These are phyloP conservation scores for Aspergillus thermomutatus DNA, from an alignment of 2,329 filamentous ascomycete genomes.

Conservation along the genomic window DNA sequence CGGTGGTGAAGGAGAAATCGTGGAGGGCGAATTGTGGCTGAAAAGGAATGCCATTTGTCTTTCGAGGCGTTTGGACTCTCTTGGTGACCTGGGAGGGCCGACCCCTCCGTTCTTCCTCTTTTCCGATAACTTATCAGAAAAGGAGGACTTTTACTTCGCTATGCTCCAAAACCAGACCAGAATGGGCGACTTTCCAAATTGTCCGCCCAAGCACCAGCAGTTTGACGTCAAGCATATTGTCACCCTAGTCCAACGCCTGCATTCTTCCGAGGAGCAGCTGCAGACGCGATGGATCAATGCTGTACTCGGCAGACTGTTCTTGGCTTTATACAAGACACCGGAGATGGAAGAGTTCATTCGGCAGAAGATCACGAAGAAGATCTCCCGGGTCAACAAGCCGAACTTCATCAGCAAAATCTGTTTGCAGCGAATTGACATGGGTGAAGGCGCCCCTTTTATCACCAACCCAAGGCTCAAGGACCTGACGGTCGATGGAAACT, in stretches of 20 bases:
- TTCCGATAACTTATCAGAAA: slow-evolving; percentile 90
- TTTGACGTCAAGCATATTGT: slow-evolving; percentile 87
- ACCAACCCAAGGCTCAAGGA: slow-evolving; percentile 86
- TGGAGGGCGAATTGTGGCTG: slow-evolving; percentile 92
- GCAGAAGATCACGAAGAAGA: slow-evolving; percentile 92
- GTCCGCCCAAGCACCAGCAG: slow-evolving; percentile 65
- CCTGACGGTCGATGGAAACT: slow-evolving; percentile 86
- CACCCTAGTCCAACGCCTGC: slow-evolving; percentile 80
- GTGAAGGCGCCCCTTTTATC: slow-evolving; percentile 80
- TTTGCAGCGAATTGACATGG: slow-evolving; percentile 80
- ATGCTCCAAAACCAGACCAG: slow-evolving; percentile 80
- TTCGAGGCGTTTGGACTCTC: slow-evolving; percentile 58
- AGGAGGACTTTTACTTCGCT: slow-evolving; percentile 97
- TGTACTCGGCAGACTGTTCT: slow-evolving; percentile 79
- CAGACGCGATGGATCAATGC: slow-evolving; percentile 95
- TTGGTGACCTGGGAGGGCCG: slow-evolving; percentile 52
- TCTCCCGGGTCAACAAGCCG: slow-evolving; percentile 86
- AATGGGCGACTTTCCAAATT: slow-evolving; percentile 53
- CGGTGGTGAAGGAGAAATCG: slow-evolving; percentile 72
- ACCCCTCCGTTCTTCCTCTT: slow-evolving; percentile 91
- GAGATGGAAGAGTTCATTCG: slow-evolving; percentile 76
- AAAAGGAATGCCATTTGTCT: slow-evolving; percentile 88
- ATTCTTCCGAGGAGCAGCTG: slow-evolving; percentile 85
- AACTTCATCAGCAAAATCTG: slow-evolving; percentile 81
- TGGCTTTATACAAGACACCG: slow-evolving; percentile 80